These are phyloP conservation scores for Straminergon stramineum DNA, from an alignment of 225 moss, liverwort and hornwort genomes.

Conservation along the genomic window DNA sequence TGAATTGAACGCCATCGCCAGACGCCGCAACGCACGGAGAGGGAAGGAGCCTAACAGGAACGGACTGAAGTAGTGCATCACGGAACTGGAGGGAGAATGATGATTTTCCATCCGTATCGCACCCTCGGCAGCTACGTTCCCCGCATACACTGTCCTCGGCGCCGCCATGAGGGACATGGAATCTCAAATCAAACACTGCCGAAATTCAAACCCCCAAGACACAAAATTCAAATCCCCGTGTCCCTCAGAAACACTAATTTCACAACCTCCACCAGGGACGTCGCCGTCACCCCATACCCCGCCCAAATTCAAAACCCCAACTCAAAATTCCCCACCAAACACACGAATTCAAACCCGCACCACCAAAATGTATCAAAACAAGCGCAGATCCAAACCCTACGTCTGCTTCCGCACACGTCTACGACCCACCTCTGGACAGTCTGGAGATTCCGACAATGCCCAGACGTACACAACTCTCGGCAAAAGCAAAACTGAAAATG, in stretches of 20 bases:
- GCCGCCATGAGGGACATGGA: slow-evolving; percentile 42
- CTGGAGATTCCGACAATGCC: background rate
- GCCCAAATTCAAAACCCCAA: background rate
- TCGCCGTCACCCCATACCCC: slow-evolving; percentile 6
- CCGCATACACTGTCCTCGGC: slow-evolving; percentile 15
- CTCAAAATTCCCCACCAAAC: background rate
- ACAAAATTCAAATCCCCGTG: background rate
- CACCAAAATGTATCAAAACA: background rate
- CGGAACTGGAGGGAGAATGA: background rate
- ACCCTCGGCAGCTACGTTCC: slow-evolving; percentile 19
- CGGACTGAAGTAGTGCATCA: slow-evolving; percentile 34
- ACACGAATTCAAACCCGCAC: background rate
- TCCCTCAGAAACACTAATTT: background rate
- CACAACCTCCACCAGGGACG: background rate
- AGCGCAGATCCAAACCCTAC: background rate
- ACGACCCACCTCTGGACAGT: background rate
- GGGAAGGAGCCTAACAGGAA: slow-evolving; percentile 36
- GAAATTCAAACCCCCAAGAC: background rate
- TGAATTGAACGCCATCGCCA: slow-evolving; percentile 47
- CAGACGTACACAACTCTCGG: background rate
- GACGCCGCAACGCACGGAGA: slow-evolving; percentile 29
- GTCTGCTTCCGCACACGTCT: background rate
- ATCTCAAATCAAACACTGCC: background rate
- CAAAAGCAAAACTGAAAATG: background rate
- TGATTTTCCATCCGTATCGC: slow-evolving; percentile 19